Evolutionary conservation across 1,284 basidiomycete species (phyloP).

Genomic region (Heterobasidion irregulare): DNA sequence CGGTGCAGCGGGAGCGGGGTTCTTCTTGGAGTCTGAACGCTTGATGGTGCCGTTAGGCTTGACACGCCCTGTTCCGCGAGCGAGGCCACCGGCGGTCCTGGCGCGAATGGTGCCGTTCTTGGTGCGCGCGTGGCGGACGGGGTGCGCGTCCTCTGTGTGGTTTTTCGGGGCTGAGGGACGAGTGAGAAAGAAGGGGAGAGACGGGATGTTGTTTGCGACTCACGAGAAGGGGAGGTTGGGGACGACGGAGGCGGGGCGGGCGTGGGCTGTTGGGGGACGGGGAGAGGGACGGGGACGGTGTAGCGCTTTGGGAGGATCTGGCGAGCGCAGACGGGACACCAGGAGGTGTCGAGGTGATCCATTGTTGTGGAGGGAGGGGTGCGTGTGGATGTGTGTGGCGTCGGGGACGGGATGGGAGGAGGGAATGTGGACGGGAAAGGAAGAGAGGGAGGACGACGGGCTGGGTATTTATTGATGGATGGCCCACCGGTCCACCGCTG

Average conservation of each 20-base stretch:
- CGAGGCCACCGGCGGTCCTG: constrained; percentile 38
- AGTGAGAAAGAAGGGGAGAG: constrained; percentile 4
- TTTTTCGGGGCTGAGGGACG: constrained; percentile 20
- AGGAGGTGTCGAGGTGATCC: constrained; percentile 41
- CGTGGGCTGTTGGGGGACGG: constrained; percentile 1
- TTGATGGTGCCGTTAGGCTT: constrained; percentile 47
- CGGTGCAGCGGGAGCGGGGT: constrained; percentile 15
- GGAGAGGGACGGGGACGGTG: constrained; percentile 27
- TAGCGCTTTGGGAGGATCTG: constrained; percentile 64
- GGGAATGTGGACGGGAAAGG: background rate
- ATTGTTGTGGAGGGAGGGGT: constrained; percentile 14
- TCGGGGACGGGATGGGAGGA: background rate
- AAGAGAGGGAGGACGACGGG: background rate
- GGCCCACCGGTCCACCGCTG: background rate
- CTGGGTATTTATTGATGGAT: background rate
- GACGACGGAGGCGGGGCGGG: constrained; percentile 26
- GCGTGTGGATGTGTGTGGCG: background rate
- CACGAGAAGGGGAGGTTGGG: constrained; percentile 23
- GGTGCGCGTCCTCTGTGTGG: constrained; percentile 14
- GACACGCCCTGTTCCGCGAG: constrained; percentile 52
- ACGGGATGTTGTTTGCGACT: constrained; percentile 8
- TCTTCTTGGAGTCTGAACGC: constrained; percentile 26
- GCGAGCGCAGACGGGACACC: constrained; percentile 68
- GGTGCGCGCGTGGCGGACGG: constrained; percentile 22
- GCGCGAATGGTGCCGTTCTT: constrained; percentile 34